Conservation (phyloP, 1,139 yeast species). For the Groenewaldozyma sp. region DNA sequence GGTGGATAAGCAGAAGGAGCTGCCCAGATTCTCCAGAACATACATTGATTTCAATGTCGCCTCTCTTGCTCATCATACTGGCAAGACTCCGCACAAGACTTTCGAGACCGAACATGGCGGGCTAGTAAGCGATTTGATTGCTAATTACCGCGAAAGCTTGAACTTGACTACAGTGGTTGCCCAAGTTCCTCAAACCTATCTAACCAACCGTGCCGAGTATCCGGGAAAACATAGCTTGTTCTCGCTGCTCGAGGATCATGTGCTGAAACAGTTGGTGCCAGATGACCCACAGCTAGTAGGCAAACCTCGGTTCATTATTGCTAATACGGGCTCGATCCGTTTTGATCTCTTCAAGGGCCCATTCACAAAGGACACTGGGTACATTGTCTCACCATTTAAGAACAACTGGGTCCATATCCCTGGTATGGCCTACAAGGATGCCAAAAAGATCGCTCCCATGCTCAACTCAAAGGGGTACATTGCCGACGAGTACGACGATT, state of each 20-base stretch:
- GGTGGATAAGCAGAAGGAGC: slow-evolving; percentile 7
- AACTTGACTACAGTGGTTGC: slow-evolving; percentile 54
- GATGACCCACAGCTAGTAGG: slow-evolving; percentile 19
- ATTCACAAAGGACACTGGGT: slow-evolving; percentile 73
- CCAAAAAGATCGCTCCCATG: slow-evolving; percentile 38
- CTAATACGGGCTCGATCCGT: slow-evolving; percentile 84
- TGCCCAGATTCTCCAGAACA: slow-evolving; percentile 39
- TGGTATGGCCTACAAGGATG: slow-evolving; percentile 42
- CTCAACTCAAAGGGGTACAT: slow-evolving; percentile 33
- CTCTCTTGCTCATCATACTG: slow-evolving; percentile 60
- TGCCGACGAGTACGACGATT: slow-evolving; percentile 4
- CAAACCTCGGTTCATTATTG: slow-evolving; percentile 50
- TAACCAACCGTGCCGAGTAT: slow-evolving; percentile 60
- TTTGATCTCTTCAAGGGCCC: slow-evolving; percentile 84
- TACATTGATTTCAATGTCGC: slow-evolving; percentile 74
- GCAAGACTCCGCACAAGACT: slow-evolving; percentile 14
- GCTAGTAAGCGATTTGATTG: slow-evolving; percentile 39
- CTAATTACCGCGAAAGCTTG: slow-evolving; percentile 39
- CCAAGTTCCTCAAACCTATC: slow-evolving; percentile 54
- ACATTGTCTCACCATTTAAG: slow-evolving; percentile 76
- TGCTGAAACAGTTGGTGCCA: slow-evolving; percentile 46
- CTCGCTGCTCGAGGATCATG: slow-evolving; percentile 46
- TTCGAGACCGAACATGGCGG: slow-evolving; percentile 46
- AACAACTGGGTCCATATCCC: slow-evolving; percentile 64
- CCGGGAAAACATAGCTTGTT: slow-evolving; percentile 53